Evolutionary conservation across 1,284 basidiomycete species (phyloP).

Genomic region (Puccinia brachypodii): DNA sequence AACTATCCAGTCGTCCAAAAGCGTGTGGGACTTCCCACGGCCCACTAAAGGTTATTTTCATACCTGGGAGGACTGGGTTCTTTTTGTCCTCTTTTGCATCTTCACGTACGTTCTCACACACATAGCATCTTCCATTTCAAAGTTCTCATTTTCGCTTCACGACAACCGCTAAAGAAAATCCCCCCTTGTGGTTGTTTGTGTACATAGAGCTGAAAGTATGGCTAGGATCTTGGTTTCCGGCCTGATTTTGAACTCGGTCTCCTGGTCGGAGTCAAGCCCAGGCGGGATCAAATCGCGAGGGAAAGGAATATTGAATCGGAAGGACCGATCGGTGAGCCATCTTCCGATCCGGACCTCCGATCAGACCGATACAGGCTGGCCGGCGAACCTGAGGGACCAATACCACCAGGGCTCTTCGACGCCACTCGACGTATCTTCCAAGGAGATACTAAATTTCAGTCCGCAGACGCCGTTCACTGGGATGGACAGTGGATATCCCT

Average conservation of each 20-base stretch:
- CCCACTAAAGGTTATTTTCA: slow-evolving; percentile 72
- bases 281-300: not conserved
- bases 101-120: slow-evolving; percentile 70
- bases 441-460: not conserved
- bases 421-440: not conserved
- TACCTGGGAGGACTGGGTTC: slow-evolving; percentile 78
- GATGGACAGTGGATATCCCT: slow-evolving; percentile 4
- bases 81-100: slow-evolving; percentile 77
- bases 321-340: slow-evolving; percentile 27
- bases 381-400: not conserved
- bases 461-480: not conserved
- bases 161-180: not conserved
- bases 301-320: not conserved
- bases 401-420: not conserved
- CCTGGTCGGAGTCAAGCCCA: not conserved
- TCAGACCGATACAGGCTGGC: slow-evolving; percentile 17
- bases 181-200: not conserved
- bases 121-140: slow-evolving; percentile 29
- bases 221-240: slow-evolving; percentile 89
- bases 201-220: slow-evolving; percentile 72
- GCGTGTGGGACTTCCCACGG: slow-evolving; percentile 61
- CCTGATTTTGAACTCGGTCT: slow-evolving; percentile 75
- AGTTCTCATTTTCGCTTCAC: not conserved
- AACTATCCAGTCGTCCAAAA: slow-evolving; percentile 70
- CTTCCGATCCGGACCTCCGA: slow-evolving; percentile 8